These are phyloP conservation scores for Sugiyamaella neomexicana DNA, from an alignment of 1,139 yeast species.

Conservation along the genomic window DNA sequence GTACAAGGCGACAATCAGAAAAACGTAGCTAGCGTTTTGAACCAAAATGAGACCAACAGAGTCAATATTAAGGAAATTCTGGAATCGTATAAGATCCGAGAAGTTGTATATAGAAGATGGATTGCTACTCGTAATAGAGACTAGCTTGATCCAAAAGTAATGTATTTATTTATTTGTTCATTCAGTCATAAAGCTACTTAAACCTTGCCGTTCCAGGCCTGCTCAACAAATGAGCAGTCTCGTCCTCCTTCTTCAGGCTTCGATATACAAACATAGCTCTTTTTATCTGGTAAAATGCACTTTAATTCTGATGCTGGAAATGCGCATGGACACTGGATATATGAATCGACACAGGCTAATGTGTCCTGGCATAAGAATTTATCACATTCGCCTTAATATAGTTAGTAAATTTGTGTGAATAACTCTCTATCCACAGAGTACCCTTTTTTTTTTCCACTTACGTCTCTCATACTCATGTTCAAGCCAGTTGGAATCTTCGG, in stretches of 20 bases:
- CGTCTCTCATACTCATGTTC: conserved; percentile 39
- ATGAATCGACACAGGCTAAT: conserved; percentile 65
- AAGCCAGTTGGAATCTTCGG: conserved; percentile 36
- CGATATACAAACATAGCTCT: conserved; percentile 71
- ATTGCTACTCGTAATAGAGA: conserved; percentile 80
- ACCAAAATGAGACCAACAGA: conserved; percentile 18
- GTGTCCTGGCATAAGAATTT: conserved; percentile 82
- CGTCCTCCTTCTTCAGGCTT: conserved; percentile 53
- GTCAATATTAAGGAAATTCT: conserved; percentile 43
- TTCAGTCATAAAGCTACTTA: conserved; percentile 21
- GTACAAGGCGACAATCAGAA: conserved; percentile 54
- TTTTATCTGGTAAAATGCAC: conserved; percentile 70
- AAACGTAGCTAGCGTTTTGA: conserved; percentile 32
- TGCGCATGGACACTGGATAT: conserved; percentile 85
- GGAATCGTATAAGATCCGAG: conserved; percentile 52
- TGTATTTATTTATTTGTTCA: conserved; percentile 9
- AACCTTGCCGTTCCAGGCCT: conserved; percentile 47
- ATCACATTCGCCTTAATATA: conserved; percentile 47
- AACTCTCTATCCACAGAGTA: neutral
- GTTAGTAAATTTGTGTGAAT: neutral
- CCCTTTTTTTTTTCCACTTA: conserved; percentile 22
- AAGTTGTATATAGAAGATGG: conserved; percentile 76
- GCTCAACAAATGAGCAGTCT: conserved; percentile 41
- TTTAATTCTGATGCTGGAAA: conserved; percentile 81
- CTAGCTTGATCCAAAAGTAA: conserved; percentile 35